phyloP scores from a whole-genome alignment of 495 filamentous ascomycete species.

The Trichocladium antarcticum region DNA sequence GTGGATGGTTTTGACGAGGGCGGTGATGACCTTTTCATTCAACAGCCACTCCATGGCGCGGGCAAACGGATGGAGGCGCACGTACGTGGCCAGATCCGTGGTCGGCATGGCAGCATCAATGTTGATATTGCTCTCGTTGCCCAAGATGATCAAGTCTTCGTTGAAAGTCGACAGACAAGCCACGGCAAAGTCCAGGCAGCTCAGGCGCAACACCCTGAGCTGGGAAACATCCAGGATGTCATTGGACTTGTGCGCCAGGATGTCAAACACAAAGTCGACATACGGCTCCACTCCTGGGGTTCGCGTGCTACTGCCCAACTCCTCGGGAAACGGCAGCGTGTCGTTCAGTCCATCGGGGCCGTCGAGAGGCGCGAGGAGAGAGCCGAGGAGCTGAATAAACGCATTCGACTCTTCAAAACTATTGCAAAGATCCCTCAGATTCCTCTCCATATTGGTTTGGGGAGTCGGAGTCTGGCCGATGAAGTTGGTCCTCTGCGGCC shows the following conservation, averaged over 20 bases:
- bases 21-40: slow-evolving; percentile 74
- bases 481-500: slow-evolving; percentile 27
- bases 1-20: slow-evolving; percentile 64
- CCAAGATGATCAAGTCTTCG: slow-evolving; percentile 75
- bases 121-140: slow-evolving; percentile 57
- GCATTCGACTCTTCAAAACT: slow-evolving; percentile 73
- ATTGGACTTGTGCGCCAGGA: slow-evolving; percentile 51
- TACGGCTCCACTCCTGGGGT: slow-evolving; percentile 85
- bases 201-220: slow-evolving; percentile 56
- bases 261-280: slow-evolving; percentile 71
- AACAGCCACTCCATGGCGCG: slow-evolving; percentile 96
- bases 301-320: slow-evolving; percentile 64
- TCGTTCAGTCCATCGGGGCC: slow-evolving; percentile 53
- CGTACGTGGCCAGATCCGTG: slow-evolving; percentile 61
- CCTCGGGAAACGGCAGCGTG: slow-evolving; percentile 75
- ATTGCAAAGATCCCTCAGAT: slow-evolving; percentile 48
- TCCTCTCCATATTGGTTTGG: slow-evolving; percentile 41
- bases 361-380: slow-evolving; percentile 51
- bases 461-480: slow-evolving; percentile 30
- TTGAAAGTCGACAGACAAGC: slow-evolving; percentile 75
- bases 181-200: slow-evolving; percentile 67
- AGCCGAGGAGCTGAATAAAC: slow-evolving; percentile 61
- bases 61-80: slow-evolving; percentile 78
- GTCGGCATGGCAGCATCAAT: slow-evolving; percentile 63
- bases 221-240: slow-evolving; percentile 52